Evolutionary conservation across 257 asterid genomes (phyloP).

Genomic region (Nicotiana sylvestris): DNA sequence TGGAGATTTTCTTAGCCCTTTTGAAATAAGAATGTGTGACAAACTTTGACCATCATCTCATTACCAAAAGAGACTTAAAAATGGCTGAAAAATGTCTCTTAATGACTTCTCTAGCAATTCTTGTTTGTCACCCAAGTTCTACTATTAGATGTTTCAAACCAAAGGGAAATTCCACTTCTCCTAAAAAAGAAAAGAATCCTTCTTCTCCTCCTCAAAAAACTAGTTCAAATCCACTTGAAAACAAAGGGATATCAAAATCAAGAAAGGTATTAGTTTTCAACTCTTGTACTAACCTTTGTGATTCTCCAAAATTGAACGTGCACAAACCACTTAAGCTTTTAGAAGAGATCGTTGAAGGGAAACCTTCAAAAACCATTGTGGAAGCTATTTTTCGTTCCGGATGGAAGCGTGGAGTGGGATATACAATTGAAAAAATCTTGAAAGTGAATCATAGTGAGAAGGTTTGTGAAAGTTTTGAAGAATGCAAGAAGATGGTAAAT

Average conservation of each 20-base stretch:
- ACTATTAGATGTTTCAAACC: constrained; percentile 22
- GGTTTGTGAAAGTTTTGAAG: background rate
- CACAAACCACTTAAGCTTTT: background rate
- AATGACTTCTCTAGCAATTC: constrained; percentile 16
- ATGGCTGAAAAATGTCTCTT: constrained; percentile 19
- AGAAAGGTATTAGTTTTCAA: background rate
- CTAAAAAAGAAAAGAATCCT: constrained; percentile 10
- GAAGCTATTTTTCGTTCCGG: constrained; percentile 7
- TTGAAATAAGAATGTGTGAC: background rate
- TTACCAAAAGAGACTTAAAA: background rate
- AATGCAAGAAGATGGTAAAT: background rate
- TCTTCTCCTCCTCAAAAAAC: background rate
- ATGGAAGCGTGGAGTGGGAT: constrained; percentile 6
- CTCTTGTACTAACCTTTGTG: background rate
- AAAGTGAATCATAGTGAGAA: constrained; percentile 7
- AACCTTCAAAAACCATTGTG: background rate
- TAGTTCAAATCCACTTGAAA: background rate
- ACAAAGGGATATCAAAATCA: background rate
- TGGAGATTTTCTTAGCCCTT: background rate
- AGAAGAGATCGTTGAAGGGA: background rate
- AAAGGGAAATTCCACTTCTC: constrained; percentile 11
- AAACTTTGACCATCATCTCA: background rate
- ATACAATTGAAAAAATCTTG: constrained; percentile 9
- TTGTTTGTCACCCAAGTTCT: constrained; percentile 14
- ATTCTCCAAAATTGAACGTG: background rate